A percentile compares a stretch with the other conserved stretches of the same genome.
Conservation (phyloP, 371 early-diverging fungal genomes). For the Rhizopus sp. region DNA sequence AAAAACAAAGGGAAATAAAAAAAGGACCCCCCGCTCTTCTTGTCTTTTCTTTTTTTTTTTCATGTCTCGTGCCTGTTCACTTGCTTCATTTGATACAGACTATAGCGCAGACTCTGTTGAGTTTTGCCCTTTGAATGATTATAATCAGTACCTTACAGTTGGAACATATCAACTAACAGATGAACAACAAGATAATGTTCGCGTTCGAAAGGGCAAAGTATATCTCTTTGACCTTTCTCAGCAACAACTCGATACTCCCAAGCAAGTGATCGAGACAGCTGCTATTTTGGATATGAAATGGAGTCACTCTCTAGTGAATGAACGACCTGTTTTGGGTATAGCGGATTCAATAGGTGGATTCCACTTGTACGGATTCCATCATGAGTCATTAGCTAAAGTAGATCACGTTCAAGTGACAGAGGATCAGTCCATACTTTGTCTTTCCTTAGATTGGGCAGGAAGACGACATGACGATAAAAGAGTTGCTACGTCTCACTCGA, state of each 20-base stretch:
- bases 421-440: slow-evolving; percentile 61
- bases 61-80: slow-evolving; percentile 26
- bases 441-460: slow-evolving; percentile 92
- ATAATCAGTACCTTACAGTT: slow-evolving; percentile 58
- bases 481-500: slow-evolving; percentile 68
- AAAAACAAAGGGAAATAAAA: no score
- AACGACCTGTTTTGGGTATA: slow-evolving; percentile 52
- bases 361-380: slow-evolving; percentile 46
- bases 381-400: slow-evolving; percentile 36
- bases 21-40: neutral
- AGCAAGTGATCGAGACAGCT: slow-evolving; percentile 59
- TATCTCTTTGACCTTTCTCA: slow-evolving; percentile 31
- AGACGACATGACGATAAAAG: slow-evolving; percentile 43
- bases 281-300: slow-evolving; percentile 90
- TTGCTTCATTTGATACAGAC: slow-evolving; percentile 66
- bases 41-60: neutral
- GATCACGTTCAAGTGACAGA: slow-evolving; percentile 40
- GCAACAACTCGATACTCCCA: slow-evolving; percentile 22
- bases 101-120: slow-evolving; percentile 85
- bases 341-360: slow-evolving; percentile 69
- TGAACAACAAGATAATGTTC: slow-evolving; percentile 32
- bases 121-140: slow-evolving; percentile 66
- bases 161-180: slow-evolving; percentile 82
- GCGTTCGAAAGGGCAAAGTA: slow-evolving; percentile 42
- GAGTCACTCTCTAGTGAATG: slow-evolving; percentile 57